phyloP scores from a whole-genome alignment of 1,284 basidiomycete species.

The Xerocomus amazonicus region DNA sequence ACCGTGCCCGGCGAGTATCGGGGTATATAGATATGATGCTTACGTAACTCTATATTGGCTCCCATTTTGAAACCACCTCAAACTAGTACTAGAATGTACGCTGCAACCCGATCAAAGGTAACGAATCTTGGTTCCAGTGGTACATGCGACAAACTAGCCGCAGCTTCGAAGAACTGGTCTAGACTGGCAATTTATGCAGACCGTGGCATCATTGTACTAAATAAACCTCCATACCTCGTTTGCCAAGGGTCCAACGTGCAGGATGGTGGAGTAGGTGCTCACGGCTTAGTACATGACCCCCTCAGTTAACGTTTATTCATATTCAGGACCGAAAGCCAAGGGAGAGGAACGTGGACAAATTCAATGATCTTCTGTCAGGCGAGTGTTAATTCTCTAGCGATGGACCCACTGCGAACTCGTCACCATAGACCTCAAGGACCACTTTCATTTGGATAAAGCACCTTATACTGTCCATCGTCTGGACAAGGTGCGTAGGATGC shows the following conservation, averaged over 20 bases:
- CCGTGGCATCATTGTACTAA: conserved; percentile 50
- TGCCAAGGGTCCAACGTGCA: conserved; percentile 43
- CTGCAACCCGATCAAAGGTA: conserved; percentile 24
- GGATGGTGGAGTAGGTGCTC: conserved; percentile 17
- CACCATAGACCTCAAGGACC: conserved; percentile 37
- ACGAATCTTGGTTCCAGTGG: not conserved
- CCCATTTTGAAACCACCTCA: too few relatives aligned
- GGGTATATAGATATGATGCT: not conserved
- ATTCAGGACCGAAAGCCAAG: conserved; percentile 19
- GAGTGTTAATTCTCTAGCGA: conserved; percentile 4
- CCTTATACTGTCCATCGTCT: conserved; percentile 61
- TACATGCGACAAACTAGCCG: not conserved
- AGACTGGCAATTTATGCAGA: conserved; percentile 48
- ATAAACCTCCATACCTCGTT: conserved; percentile 60
- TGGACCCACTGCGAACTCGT: not conserved
- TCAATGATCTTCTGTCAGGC: conserved; percentile 30
- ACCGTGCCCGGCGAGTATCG: not conserved
- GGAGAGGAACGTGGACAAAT: conserved; percentile 30
- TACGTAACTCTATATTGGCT: not conserved
- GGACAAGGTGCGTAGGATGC: conserved; percentile 50
- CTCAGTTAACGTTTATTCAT: conserved; percentile 1
- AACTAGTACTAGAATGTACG: conserved; percentile 11
- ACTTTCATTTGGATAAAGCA: conserved; percentile 34
- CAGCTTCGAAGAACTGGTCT: conserved; percentile 30
- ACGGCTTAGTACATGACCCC: conserved; percentile 5